Conservation (phyloP, 768 basidiomycete species). For the Lactarius trivialis region DNA sequence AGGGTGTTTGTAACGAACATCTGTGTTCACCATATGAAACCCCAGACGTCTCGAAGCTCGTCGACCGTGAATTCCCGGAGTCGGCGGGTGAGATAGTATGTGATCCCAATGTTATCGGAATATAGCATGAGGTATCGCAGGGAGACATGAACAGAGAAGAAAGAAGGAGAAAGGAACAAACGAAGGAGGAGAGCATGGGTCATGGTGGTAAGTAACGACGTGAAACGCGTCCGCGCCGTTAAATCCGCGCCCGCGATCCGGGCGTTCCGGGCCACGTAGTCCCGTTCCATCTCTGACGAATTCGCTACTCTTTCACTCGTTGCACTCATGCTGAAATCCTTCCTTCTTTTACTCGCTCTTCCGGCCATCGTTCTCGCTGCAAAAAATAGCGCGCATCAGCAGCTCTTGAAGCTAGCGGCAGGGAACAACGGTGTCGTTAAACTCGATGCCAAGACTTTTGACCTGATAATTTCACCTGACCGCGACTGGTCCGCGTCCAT, state of each 20-base stretch:
- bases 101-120: slow-evolving; percentile 85
- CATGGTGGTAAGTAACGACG: slow-evolving; percentile 22
- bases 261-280: slow-evolving; percentile 16
- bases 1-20: slow-evolving; percentile 16
- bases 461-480: slow-evolving; percentile 64
- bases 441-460: slow-evolving; percentile 69
- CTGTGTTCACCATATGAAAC: slow-evolving; percentile 67
- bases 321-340: slow-evolving; percentile 25
- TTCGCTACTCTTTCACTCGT: background rate
- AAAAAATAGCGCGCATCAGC: slow-evolving; percentile 35
- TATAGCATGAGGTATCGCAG: slow-evolving; percentile 80
- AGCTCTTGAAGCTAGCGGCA: slow-evolving; percentile 63
- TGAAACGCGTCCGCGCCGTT: background rate
- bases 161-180: slow-evolving; percentile 85
- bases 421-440: slow-evolving; percentile 74
- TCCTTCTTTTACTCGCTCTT: slow-evolving; percentile 32
- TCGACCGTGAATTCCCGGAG: slow-evolving; percentile 59
- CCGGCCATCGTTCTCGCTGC: slow-evolving; percentile 30
- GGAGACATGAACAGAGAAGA: slow-evolving; percentile 92
- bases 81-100: slow-evolving; percentile 78
- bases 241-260: background rate
- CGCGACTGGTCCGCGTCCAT: slow-evolving; percentile 87
- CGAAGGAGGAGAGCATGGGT: slow-evolving; percentile 86
- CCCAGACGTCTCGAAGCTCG: slow-evolving; percentile 82
- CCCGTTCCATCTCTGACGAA: background rate